Percentiles rank a stretch among this genome's conserved stretches.
These are phyloP conservation scores for Isoetes engelmannii DNA, from an alignment of 83 land plant species.

Conservation along the genomic window DNA sequence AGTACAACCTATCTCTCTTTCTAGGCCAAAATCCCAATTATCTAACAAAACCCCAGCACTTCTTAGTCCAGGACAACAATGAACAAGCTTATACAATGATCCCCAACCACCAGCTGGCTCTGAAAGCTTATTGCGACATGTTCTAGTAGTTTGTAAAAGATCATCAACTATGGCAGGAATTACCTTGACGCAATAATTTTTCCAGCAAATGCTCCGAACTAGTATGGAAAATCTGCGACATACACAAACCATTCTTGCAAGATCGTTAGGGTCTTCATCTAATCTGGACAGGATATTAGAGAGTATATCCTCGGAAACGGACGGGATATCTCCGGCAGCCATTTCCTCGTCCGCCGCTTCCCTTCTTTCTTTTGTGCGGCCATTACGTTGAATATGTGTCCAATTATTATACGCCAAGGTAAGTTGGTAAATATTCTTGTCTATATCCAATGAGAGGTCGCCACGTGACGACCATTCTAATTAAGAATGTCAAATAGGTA, in stretches of 20 bases:
- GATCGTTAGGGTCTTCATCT: slow-evolving; percentile 62
- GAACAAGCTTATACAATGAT: slow-evolving; percentile 61
- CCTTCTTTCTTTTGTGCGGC: too few species aligned
- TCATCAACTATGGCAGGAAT: slow-evolving; percentile 56
- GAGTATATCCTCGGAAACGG: slow-evolving; percentile 69
- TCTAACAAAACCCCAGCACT: slow-evolving; percentile 76
- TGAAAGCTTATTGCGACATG: not conserved
- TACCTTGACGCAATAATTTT: slow-evolving; percentile 30
- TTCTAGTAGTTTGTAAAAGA: slow-evolving; percentile 32
- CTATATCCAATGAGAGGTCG: too few species aligned
- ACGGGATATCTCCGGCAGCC: too few species aligned
- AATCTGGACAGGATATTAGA: slow-evolving; percentile 57
- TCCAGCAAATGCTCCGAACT: slow-evolving; percentile 50
- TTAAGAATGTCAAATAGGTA: too few species aligned
- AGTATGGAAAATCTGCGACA: slow-evolving; percentile 48
- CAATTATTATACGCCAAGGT: too few species aligned
- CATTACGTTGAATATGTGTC: too few species aligned
- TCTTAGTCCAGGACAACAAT: slow-evolving; percentile 86
- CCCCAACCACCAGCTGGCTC: slow-evolving; percentile 62
- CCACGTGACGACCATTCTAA: too few species aligned
- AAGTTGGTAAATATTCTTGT: too few species aligned
- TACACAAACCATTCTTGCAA: slow-evolving; percentile 64
- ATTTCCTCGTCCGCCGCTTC: too few species aligned
- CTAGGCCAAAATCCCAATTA: slow-evolving; percentile 77
- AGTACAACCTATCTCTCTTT: slow-evolving; percentile 54